Conservation (phyloP, 352 stramenopile genomes). For the Globisporangium spinosum region DNA sequence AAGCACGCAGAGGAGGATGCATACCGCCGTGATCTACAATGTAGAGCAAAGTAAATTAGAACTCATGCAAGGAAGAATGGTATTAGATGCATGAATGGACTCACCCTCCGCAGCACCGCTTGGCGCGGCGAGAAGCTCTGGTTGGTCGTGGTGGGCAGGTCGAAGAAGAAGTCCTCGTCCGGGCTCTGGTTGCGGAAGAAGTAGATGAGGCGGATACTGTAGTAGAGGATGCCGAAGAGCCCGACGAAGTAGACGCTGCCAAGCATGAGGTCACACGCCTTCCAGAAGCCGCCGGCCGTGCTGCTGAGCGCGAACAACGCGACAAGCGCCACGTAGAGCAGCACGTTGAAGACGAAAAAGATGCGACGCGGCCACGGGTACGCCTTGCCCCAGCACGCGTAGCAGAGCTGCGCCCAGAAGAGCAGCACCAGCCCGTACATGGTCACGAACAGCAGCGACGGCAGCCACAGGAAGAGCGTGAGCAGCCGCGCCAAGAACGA, state of each 20-base stretch:
- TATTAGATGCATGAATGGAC: neutral
- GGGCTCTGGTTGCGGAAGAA: conserved; percentile 74
- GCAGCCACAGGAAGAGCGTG: conserved; percentile 68
- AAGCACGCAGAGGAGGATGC: conserved; percentile 63
- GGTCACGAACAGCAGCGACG: conserved; percentile 78
- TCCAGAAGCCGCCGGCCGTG: conserved; percentile 55
- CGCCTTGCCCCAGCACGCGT: conserved; percentile 72
- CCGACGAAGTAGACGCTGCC: conserved; percentile 59
- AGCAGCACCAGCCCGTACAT: conserved; percentile 85
- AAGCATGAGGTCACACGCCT: conserved; percentile 64
- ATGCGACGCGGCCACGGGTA: conserved; percentile 68
- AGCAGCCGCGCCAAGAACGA: conserved; percentile 49
- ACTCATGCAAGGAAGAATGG: neutral
- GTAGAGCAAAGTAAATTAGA: conserved; percentile 12
- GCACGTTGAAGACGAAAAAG: conserved; percentile 77
- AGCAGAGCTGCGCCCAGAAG: conserved; percentile 84
- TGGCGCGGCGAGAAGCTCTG: conserved; percentile 43
- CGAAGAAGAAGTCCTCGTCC: conserved; percentile 83
- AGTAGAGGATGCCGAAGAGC: conserved; percentile 72
- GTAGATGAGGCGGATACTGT: conserved; percentile 72
- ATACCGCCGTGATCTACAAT: conserved; percentile 68
- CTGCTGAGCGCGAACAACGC: conserved; percentile 41
- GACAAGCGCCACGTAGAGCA: conserved; percentile 58
- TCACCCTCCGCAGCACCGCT: conserved; percentile 61
- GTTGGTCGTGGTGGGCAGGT: conserved; percentile 40